Evolutionary conservation across 805 yeast species (phyloP).

Genomic region (Pichia californica): DNA sequence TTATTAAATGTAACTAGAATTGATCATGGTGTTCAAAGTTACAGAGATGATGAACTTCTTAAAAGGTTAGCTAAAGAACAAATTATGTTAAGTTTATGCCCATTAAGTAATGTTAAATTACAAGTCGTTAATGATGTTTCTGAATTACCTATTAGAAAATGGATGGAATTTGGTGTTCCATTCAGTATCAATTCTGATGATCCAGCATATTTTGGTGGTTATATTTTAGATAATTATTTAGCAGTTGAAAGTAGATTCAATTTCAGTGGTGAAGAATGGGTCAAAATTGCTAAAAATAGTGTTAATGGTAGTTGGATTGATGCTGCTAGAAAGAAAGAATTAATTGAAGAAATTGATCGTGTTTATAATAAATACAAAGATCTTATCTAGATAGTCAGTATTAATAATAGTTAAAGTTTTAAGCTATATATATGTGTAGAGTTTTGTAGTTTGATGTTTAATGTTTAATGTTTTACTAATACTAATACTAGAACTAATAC

Average conservation of each 20-base stretch:
- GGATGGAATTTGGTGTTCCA: conserved; percentile 57
- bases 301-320: conserved; percentile 71
- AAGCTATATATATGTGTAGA: too few species aligned
- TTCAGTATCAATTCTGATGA: conserved; percentile 75
- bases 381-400: too few species aligned
- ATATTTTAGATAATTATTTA: conserved; percentile 67
- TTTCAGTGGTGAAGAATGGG: conserved; percentile 57
- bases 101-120: conserved; percentile 68
- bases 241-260: conserved; percentile 62
- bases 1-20: conserved; percentile 58
- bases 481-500: too few species aligned
- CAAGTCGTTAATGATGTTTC: conserved; percentile 64
- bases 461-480: too few species aligned
- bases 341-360: conserved; percentile 39
- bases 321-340: conserved; percentile 44
- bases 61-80: conserved; percentile 48
- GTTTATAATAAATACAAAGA: conserved; percentile 28
- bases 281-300: conserved; percentile 53
- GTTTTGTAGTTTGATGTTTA: too few species aligned
- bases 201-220: conserved; percentile 84
- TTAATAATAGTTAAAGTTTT: too few species aligned
- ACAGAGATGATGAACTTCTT: conserved; percentile 48
- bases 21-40: conserved; percentile 74
- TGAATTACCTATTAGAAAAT: conserved; percentile 58
- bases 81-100: conserved; percentile 66